Base-by-base conservation (phyloP, 495 filamentous ascomycete genomes). In the Penicillium coffeae region DNA sequence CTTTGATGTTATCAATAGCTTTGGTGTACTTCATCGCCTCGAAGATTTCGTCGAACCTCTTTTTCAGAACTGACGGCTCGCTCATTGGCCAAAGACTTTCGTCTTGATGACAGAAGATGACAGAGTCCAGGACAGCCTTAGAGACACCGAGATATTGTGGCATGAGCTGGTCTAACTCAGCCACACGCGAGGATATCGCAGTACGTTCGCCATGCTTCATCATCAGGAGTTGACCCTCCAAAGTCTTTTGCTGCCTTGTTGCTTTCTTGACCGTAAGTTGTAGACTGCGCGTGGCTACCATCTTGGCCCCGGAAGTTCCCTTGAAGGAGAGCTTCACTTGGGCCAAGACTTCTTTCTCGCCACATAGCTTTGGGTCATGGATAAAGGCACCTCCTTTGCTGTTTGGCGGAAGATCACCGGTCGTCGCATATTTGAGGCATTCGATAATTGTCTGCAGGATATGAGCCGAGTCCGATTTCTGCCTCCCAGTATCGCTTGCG, bases 51-150 rank as follows among this genome's bases (percentile, higher is more conserved):
- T 98, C 93, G 46, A 98, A 98, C 32, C 80, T 83, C 69, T 93
- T 92, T 69, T 98, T 98, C 19, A 98, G 72, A 3, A 78, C 78
- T 0, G 73, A 64, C 0, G 92, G 89, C 59, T 94, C 89, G 57
- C 90, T 95, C 87, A 98, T 90, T 10, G 93, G 93, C 93, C 93
- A 98, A 38, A 97, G 64, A 45, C 92, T 96, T 50, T 98, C 93
- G 54, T 98, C 93, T 57, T 98, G 93, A 64, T 98, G 93, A 63
- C 93, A 98, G 69, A 98, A 98, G 54, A 98, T 96, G 60, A 98
- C 93, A 38, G 81, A 85, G 38, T 97, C 90, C 25, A 98, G 77
- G 12, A 98, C 80, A 8, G 93, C 90, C 47, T 85, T 83, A 3
- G 90, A 93, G 8, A 96, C 93, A 25, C 94, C 93, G 4, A 98